Evolutionary conservation across 2,329 filamentous ascomycete genomes (phyloP).

Genomic region (Microdochium trichocladiopsis): DNA sequence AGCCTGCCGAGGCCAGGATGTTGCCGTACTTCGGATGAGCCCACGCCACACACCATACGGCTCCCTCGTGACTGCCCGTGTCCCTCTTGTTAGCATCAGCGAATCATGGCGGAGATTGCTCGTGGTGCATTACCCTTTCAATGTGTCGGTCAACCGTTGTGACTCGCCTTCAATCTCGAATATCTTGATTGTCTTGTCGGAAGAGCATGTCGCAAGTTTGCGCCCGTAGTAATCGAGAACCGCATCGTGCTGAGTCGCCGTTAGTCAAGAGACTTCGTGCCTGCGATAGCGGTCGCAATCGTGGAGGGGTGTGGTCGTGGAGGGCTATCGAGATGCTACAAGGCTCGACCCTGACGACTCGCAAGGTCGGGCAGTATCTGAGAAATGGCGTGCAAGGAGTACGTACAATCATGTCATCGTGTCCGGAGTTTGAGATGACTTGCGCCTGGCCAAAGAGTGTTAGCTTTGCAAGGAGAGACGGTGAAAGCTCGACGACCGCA

Average conservation of each 20-base stretch:
- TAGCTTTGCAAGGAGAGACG: neutral
- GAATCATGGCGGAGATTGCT: too few species aligned
- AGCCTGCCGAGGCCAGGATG: constrained; percentile 90
- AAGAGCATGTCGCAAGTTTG: constrained; percentile 92
- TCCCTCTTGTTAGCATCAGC: too few species aligned
- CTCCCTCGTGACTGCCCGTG: constrained; percentile 94
- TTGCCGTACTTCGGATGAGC: constrained; percentile 98
- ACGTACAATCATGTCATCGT: constrained; percentile 99
- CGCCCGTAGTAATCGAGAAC: constrained; percentile 98
- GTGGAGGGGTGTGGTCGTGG: constrained; percentile 1
- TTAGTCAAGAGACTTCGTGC: constrained; percentile 4
- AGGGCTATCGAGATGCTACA: constrained; percentile 1
- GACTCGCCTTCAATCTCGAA: constrained; percentile 94
- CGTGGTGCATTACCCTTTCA: constrained; percentile 69
- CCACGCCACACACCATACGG: constrained; percentile 97
- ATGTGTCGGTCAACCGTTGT: constrained; percentile 82
- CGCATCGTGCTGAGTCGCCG: constrained; percentile 70
- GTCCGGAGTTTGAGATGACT: constrained; percentile 77
- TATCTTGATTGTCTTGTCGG: constrained; percentile 98
- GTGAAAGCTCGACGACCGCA: neutral
- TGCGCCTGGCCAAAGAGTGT: constrained; percentile 35
- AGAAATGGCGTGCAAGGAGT: constrained; percentile 2
- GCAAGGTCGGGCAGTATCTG: too few species aligned
- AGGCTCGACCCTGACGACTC: neutral
- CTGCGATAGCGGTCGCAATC: constrained; percentile 8